Conservation (phyloP, 306 rosid genomes). For the Pachyrhizus erosus region DNA sequence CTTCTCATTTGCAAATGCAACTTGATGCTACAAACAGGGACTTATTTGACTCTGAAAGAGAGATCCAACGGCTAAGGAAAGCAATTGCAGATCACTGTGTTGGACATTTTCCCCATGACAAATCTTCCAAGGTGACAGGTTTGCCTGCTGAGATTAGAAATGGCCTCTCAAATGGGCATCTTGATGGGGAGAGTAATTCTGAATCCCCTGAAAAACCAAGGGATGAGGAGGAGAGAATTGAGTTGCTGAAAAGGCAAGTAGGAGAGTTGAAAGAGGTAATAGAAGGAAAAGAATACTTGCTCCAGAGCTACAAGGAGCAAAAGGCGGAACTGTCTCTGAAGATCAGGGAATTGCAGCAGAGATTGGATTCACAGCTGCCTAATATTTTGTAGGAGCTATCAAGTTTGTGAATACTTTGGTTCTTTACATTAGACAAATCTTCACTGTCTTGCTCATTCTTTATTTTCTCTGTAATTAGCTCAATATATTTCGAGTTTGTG, state of each 20-base stretch:
- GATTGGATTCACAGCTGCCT: slow-evolving; percentile 90
- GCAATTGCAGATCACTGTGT: slow-evolving; percentile 94
- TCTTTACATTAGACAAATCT: slow-evolving; percentile 41
- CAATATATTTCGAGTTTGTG: slow-evolving; percentile 44
- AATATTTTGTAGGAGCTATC: slow-evolving; percentile 79
- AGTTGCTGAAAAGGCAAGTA: slow-evolving; percentile 80
- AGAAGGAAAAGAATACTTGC: slow-evolving; percentile 88
- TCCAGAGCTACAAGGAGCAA: slow-evolving; percentile 92
- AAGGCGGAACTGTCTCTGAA: slow-evolving; percentile 77
- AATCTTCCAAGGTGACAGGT: slow-evolving; percentile 49
- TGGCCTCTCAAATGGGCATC: slow-evolving; percentile 68
- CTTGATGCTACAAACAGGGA: slow-evolving; percentile 80
- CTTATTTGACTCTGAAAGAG: slow-evolving; percentile 79
- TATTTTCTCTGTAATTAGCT: slow-evolving; percentile 58
- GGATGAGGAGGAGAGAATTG: slow-evolving; percentile 75
- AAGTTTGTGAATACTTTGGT: slow-evolving; percentile 65
- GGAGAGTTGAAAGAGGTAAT: slow-evolving; percentile 91
- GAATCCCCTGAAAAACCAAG: slow-evolving; percentile 59
- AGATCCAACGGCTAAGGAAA: slow-evolving; percentile 89
- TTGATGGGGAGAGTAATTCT: slow-evolving; percentile 61
- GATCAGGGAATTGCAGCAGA: slow-evolving; percentile 85
- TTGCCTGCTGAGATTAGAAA: slow-evolving; percentile 62
- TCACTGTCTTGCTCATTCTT: slow-evolving; percentile 52
- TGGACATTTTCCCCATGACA: slow-evolving; percentile 57
- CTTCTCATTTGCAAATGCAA: slow-evolving; percentile 82